Percentiles rank a stretch among this genome's conserved stretches.
phyloP scores from a whole-genome alignment of 225 moss, liverwort and hornwort genomes.

The Pseudoscleropodium purum region DNA sequence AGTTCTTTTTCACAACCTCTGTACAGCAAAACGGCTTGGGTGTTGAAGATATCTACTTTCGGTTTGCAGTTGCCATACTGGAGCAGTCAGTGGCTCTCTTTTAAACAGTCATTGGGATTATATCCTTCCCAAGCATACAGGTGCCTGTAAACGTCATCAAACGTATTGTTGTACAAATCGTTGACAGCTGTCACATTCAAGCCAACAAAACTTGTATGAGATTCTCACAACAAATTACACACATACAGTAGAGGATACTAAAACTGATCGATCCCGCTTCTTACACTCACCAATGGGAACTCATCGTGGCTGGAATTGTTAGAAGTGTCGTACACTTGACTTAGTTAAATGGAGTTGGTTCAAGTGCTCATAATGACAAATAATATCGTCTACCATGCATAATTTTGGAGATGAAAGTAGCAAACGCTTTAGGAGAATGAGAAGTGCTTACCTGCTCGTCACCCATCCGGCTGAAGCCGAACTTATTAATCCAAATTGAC shows the following conservation, averaged over 20 bases:
- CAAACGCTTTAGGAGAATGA: background rate
- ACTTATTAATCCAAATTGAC: slow-evolving; percentile 86
- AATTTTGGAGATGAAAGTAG: background rate
- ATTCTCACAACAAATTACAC: background rate
- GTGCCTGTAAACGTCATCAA: slow-evolving; percentile 93
- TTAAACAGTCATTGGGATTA: slow-evolving; percentile 42
- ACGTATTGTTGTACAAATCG: slow-evolving; percentile 70
- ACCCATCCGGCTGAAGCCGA: slow-evolving; percentile 59
- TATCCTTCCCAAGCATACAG: slow-evolving; percentile 76
- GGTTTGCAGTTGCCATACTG: background rate
- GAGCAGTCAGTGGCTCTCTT: background rate
- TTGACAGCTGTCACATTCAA: slow-evolving; percentile 54
- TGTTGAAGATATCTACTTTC: background rate
- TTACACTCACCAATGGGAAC: background rate
- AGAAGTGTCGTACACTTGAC: background rate
- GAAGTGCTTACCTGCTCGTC: slow-evolving; percentile 48
- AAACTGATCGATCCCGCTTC: background rate
- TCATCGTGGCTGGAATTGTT: background rate
- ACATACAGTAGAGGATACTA: background rate
- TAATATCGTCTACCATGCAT: background rate
- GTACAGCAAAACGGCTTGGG: slow-evolving; percentile 15
- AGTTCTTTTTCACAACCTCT: slow-evolving; percentile 6
- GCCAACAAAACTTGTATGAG: background rate
- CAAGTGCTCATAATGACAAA: background rate
- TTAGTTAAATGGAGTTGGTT: background rate